These are phyloP conservation scores for Boletellus emodensis DNA, from an alignment of 768 basidiomycete genomes.

Conservation along the genomic window DNA sequence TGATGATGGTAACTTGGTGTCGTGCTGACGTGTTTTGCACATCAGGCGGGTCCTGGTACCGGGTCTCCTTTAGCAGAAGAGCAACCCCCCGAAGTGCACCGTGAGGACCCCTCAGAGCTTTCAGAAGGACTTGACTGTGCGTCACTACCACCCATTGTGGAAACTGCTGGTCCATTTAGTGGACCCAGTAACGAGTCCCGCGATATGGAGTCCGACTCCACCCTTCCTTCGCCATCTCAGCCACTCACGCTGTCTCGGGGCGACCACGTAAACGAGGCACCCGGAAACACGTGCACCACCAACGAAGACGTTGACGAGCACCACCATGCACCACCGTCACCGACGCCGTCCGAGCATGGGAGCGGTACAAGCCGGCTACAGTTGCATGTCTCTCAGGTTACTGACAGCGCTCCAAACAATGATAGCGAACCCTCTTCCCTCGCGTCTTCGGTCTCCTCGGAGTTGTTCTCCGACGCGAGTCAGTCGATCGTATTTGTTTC, in stretches of 20 bases:
- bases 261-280: not conserved
- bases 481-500: slow-evolving; percentile 29
- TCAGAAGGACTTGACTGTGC: not conserved
- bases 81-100: not conserved
- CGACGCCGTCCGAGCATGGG: slow-evolving; percentile 28
- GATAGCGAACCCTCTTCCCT: slow-evolving; percentile 12
- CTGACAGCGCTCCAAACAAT: not conserved
- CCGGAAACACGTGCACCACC: not conserved
- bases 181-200: not conserved
- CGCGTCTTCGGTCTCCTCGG: slow-evolving; percentile 8
- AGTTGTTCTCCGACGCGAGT: slow-evolving; percentile 9
- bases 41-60: slow-evolving; percentile 3
- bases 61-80: not conserved
- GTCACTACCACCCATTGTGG: not conserved
- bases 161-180: not conserved
- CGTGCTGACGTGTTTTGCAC: slow-evolving; percentile 1
- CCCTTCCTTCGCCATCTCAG: slow-evolving; percentile 1
- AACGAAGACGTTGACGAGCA: not conserved
- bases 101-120: not conserved
- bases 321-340: slow-evolving; percentile 17
- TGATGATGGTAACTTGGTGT: not conserved
- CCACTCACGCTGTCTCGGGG: not conserved
- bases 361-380: slow-evolving; percentile 12
- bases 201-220: not conserved
- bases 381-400: not conserved